Evolutionary conservation across 2,329 filamentous ascomycete species (phyloP), one percentile per base, ranked within the genome.

Genomic region (Exophiala sp.): DNA sequence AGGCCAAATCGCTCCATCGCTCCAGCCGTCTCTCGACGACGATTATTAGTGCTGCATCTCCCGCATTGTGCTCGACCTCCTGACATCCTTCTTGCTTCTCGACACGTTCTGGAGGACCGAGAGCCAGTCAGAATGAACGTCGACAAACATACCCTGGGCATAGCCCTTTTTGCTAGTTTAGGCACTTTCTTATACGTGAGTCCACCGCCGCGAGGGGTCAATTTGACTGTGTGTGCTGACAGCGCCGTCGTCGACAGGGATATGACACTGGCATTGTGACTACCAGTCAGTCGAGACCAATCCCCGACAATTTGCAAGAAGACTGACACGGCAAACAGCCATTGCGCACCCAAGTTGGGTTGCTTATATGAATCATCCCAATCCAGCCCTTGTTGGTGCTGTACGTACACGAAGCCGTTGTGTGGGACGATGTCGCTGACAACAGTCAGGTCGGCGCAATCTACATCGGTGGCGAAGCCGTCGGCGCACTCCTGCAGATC

Each of bases 201-300:
- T 32, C 9, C 4, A 42, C 2, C 39, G 6, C 3, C 24, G 42
- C 24, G 41, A 24, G 5, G 24, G 42, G 9, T 7, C 1, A 8
- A 29, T 21, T 33, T 21, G 3, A 3, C 18, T 32, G 18, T 10
- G 18, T 45, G 2, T 6, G 42, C 42, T 45, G 21, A 45, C 24
- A 20, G 10, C 34, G n/a, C 10, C 41, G 7, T 41, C 14, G 24
- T 44, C n/a, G 39, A 18, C 59, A 79, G 78, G 80, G 80, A 4
- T 82, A 82, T 56, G 80, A 83, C 63, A 82, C 80, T 0, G 80
- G 80, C 24, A 83, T 83, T 50, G 79, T 78, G 3, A 83, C 80
- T 10, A 83, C 80, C n/a, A 83, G 54, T 57, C n/a, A 35, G 54
- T 29, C 10, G 12, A 38, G n/a, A 75, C 78, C 54, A 54, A 1